Evolutionary conservation across 768 basidiomycete genomes (phyloP), one percentile per base, ranked within the genome.

Genomic region (Termitomyces eurrhizus): DNA sequence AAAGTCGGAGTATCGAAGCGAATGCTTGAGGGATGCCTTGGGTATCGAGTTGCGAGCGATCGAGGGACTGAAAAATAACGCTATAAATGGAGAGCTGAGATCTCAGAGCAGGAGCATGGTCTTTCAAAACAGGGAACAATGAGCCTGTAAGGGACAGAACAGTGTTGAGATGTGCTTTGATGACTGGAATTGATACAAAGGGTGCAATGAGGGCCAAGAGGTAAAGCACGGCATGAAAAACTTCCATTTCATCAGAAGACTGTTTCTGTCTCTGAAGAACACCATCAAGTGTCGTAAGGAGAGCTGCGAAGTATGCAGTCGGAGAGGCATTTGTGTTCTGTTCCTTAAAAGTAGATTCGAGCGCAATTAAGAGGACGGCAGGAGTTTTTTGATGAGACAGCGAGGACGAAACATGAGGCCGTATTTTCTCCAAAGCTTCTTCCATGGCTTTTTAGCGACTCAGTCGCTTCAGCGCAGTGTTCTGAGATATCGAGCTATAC

Each of bases 241-340:
- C 77, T 60, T 92, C 90, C 16, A 88, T 88, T 56, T 93, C 90
- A 66, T 73, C 74, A 59, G 78, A 72, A 66, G 69, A 71, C 57
- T 70, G 66, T 66, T 79, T 80, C 66, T 78, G 80, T 69, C 81
- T 87, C 74, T 86, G 85, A 29, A 93, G 72, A 12, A 88, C 86
- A 60, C 88, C 85, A 67, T 93, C 90, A 35, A 96, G 80, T 8
- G 92, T 90, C 13, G 93, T 93, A 52, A 93, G 77, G 60, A 96
- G 80, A 3, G 91, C 89, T n/a, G 94, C 92, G 74, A 95, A 97
- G 77, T 98, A 98, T 35, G 97, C 96, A 1, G 93, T 94, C 7
- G 95, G 81, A 8, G 89, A 81, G 44, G 77, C 74, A 56, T 89
- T 86, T 8, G 87, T 79, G 62, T 77, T 77, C 67, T 89, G 87